These are phyloP conservation scores for Sanguinoderma infundibulare DNA, from an alignment of 1,284 basidiomycete species.

Conservation along the genomic window DNA sequence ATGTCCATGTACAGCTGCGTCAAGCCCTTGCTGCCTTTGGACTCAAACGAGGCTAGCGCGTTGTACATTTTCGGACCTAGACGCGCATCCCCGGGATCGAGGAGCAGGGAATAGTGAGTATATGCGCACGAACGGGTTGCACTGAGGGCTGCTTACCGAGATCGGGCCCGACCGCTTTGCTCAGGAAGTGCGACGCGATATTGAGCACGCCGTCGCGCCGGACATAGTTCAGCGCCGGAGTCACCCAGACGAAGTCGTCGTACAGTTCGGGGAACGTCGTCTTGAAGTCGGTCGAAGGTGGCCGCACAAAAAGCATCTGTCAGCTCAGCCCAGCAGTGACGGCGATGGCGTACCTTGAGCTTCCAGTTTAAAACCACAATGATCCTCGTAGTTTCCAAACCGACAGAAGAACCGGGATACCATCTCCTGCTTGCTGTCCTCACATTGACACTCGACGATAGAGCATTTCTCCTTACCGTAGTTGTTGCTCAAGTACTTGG, in stretches of 20 bases:
- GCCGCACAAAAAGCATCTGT: not conserved
- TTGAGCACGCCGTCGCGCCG: constrained; percentile 83
- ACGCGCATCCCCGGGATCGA: too few relatives aligned
- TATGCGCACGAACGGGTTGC: constrained; percentile 35
- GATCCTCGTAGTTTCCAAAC: constrained; percentile 3
- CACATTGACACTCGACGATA: constrained; percentile 3
- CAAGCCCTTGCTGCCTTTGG: constrained; percentile 65
- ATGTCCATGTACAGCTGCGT: constrained; percentile 92
- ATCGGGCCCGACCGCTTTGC: constrained; percentile 78
- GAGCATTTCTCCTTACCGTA: not conserved
- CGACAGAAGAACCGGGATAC: not conserved
- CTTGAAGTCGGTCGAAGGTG: constrained; percentile 61
- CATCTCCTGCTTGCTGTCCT: not conserved
- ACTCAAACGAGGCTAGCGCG: constrained; percentile 60
- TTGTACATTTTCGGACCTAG: constrained; percentile 78
- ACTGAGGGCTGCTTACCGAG: constrained; percentile 58
- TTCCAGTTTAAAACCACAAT: not conserved
- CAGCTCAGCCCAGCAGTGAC: not conserved
- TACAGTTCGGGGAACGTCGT: constrained; percentile 76
- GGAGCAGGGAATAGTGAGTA: not conserved
- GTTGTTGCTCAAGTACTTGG: not conserved
- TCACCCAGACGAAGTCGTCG: constrained; percentile 77
- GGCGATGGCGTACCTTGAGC: constrained; percentile 1
- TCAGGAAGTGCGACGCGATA: constrained; percentile 81
- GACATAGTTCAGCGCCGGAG: constrained; percentile 85